phyloP scores from a whole-genome alignment of 2,329 filamentous ascomycete genomes.

The Aspergillus sp. region DNA sequence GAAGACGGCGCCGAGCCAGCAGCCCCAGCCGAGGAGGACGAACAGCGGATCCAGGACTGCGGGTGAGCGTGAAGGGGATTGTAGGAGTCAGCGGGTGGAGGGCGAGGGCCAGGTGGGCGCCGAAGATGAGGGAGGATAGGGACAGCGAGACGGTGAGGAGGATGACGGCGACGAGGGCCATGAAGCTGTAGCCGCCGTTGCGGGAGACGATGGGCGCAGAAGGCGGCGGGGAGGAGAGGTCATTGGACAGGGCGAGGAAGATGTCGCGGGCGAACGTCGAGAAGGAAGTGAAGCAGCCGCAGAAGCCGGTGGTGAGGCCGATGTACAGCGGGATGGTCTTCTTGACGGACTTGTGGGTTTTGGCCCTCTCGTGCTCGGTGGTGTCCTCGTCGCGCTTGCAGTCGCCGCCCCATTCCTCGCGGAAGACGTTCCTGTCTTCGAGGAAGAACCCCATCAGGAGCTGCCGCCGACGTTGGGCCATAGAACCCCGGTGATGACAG shows the following conservation, averaged over 20 bases:
- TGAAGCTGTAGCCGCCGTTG: conserved; percentile 69
- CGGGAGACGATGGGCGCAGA: conserved; percentile 40
- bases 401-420: conserved; percentile 50
- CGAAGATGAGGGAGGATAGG: conserved; percentile 58
- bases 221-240: conserved; percentile 52
- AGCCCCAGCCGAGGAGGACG: conserved; percentile 58
- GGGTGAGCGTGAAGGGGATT: conserved; percentile 48
- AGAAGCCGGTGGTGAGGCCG: conserved; percentile 77
- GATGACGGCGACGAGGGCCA: conserved; percentile 69
- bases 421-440: conserved; percentile 69
- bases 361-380: conserved; percentile 26
- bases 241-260: conserved; percentile 71
- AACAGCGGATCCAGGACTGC: conserved; percentile 56
- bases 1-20: conserved; percentile 69
- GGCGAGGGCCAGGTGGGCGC: conserved; percentile 63
- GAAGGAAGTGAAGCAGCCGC: conserved; percentile 83
- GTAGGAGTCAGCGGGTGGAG: conserved; percentile 51
- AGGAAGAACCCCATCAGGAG: conserved; percentile 76
- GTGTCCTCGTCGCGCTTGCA: conserved; percentile 14
- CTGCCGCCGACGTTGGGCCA: conserved; percentile 86
- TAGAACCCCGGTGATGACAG: conserved; percentile 62
- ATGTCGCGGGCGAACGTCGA: conserved; percentile 73
- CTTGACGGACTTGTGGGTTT: conserved; percentile 56
- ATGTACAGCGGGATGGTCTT: conserved; percentile 85
- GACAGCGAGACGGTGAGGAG: conserved; percentile 63